phyloP scores from a whole-genome alignment of 345 rosid genomes.

The sweet orange (Citrus sinensis) region DVS_A1.0 CM039169.1:29893501-29894000 shows the following conservation, averaged over 20 bases:
- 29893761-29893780: not conserved
- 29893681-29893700: not conserved
- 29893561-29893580: not conserved
- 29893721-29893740: not conserved
- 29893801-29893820: not conserved
- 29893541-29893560: not conserved
- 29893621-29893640: not conserved
- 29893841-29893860: not conserved
- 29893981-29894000: slow-evolving; percentile 58
- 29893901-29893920: slow-evolving; percentile 68
- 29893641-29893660: not conserved
- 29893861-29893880: slow-evolving; percentile 49
- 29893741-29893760: not conserved
- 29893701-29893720: no score
- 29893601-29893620: not conserved
- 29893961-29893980: slow-evolving; percentile 69
- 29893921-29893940: slow-evolving; percentile 57
- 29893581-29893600: not conserved
- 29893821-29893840: not conserved
- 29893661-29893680: not conserved
- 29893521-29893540: not conserved
- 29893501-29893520: no score
- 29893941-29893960: slow-evolving; percentile 66
- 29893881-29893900: slow-evolving; percentile 73
- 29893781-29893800: not conserved